Conservation (phyloP, 306 rosid genomes). For the Trifolium pratense region DNA sequence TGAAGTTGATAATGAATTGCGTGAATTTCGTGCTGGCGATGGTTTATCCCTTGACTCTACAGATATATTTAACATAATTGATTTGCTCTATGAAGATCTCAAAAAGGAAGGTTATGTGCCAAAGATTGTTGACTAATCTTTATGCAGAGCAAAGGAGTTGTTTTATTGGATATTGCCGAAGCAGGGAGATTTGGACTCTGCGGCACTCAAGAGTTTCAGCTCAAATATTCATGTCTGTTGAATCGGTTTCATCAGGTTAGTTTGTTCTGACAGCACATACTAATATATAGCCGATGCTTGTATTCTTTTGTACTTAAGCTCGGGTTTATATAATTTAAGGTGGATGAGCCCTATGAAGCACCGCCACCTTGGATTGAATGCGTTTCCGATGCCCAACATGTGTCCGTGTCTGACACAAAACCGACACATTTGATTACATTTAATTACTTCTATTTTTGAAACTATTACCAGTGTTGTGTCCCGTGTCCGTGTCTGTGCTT, state of each 20-base stretch:
- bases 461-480: neutral
- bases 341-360: neutral
- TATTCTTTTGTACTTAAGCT: constrained; percentile 32
- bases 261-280: constrained; percentile 29
- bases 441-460: neutral
- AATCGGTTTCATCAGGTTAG: constrained; percentile 33
- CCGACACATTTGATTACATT: neutral
- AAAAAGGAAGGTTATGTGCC: constrained; percentile 83
- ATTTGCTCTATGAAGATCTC: constrained; percentile 66
- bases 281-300: constrained; percentile 9
- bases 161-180: constrained; percentile 8
- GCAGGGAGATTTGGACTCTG: neutral
- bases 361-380: neutral
- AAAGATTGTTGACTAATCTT: constrained; percentile 48
- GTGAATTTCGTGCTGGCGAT: constrained; percentile 87
- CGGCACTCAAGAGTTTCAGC: constrained; percentile 19
- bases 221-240: constrained; percentile 24
- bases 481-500: neutral
- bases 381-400: neutral
- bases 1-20: constrained; percentile 65
- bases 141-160: constrained; percentile 27
- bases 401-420: neutral
- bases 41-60: constrained; percentile 46
- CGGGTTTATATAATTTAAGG: constrained; percentile 16
- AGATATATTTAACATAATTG: constrained; percentile 49